A percentile compares a stretch with the other conserved stretches of the same genome.
Evolutionary conservation across 331 rosid species (phyloP).

Genomic region (Rhamnella rubrinervis): DNA sequence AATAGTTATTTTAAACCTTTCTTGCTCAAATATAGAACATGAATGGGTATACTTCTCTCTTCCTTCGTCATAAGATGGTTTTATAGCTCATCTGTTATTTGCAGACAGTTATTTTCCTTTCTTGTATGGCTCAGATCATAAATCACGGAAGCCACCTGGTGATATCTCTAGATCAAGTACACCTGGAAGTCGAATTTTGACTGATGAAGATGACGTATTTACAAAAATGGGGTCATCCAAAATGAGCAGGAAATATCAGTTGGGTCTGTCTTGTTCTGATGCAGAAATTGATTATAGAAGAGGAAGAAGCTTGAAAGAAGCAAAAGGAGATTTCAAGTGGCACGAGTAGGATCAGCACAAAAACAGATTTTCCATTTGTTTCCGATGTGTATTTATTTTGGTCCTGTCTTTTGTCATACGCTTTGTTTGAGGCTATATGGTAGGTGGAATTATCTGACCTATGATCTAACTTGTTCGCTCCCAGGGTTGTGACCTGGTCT

Average conservation of each 20-base stretch:
- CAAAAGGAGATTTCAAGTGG: constrained; percentile 62
- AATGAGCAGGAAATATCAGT: constrained; percentile 57
- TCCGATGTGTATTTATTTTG: constrained; percentile 47
- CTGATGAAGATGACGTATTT: constrained; percentile 64
- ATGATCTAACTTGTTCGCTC: constrained; percentile 60
- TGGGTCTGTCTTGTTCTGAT: constrained; percentile 86
- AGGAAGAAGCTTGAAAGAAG: constrained; percentile 77
- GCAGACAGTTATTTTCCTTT: constrained; percentile 15
- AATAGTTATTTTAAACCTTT: too few species aligned
- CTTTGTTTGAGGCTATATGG: constrained; percentile 42
- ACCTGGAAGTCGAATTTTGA: constrained; percentile 39
- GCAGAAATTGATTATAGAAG: constrained; percentile 96
- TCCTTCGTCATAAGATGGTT: background rate
- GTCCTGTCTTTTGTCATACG: constrained; percentile 31
- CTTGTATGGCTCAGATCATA: constrained; percentile 54
- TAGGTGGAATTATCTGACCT: constrained; percentile 76
- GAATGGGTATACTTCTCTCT: background rate
- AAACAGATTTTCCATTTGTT: constrained; percentile 40
- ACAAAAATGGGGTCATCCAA: constrained; percentile 66
- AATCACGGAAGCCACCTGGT: constrained; percentile 45
- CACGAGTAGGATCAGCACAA: constrained; percentile 47
- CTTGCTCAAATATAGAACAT: too few species aligned
- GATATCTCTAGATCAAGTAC: constrained; percentile 59
- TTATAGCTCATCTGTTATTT: background rate
- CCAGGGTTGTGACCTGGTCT: constrained; percentile 41